These are phyloP conservation scores for Calonectria leucothoes DNA, from an alignment of 2,329 filamentous ascomycete genomes.

Conservation along the genomic window DNA sequence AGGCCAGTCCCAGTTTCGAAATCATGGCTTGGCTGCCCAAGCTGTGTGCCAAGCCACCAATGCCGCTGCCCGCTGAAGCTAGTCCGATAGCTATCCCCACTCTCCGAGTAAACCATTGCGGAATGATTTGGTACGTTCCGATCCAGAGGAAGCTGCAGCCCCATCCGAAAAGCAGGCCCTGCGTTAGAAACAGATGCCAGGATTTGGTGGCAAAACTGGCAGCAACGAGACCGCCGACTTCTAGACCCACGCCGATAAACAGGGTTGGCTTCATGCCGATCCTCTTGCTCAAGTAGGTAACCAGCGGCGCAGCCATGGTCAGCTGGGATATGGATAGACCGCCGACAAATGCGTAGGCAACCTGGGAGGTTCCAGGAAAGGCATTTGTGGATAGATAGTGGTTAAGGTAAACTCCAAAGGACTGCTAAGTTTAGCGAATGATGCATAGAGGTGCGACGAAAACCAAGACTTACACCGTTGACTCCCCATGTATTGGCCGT, in stretches of 20 bases:
- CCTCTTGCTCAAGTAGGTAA: not conserved
- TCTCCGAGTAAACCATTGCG: conserved; percentile 66
- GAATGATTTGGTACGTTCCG: conserved; percentile 63
- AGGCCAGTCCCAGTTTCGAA: not conserved
- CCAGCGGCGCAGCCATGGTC: not conserved
- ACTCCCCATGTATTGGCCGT: conserved; percentile 10
- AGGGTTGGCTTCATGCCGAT: conserved; percentile 51
- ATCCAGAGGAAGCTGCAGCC: conserved; percentile 72
- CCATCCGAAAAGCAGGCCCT: conserved; percentile 69
- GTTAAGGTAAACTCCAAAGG: conserved; percentile 3
- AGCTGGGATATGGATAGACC: not conserved
- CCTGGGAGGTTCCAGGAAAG: not conserved
- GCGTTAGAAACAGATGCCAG: conserved; percentile 71
- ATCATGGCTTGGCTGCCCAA: conserved; percentile 6
- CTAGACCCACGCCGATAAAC: conserved; percentile 64
- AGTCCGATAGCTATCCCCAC: not conserved
- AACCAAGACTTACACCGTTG: not conserved
- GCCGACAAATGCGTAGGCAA: not conserved
- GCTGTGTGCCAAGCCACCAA: not conserved
- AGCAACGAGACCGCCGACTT: conserved; percentile 61
- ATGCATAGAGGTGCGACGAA: not conserved
- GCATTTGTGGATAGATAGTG: not conserved
- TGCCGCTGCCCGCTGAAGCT: not conserved
- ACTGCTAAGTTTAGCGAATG: not conserved
- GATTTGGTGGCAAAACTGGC: conserved; percentile 64